Percentiles rank a stretch among this genome's conserved stretches.
phyloP scores from a whole-genome alignment of 2,329 filamentous ascomycete genomes.

The Xylariales sp. region DNA sequence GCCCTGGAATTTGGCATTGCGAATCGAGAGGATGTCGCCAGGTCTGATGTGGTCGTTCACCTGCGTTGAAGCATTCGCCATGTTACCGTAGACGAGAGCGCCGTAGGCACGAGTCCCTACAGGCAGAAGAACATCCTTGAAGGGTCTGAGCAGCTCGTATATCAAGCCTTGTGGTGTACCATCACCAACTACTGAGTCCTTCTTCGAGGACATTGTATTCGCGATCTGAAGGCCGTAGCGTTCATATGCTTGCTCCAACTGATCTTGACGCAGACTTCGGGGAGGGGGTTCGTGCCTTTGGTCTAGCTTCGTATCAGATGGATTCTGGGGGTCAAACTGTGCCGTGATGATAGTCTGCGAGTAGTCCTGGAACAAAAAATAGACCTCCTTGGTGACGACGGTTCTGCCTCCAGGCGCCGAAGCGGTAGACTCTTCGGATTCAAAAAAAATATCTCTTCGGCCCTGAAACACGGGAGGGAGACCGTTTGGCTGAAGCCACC shows the following conservation, averaged over 20 bases:
- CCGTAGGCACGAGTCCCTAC: constrained; percentile 89
- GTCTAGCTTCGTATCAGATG: constrained; percentile 68
- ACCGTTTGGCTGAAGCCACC: constrained; percentile 81
- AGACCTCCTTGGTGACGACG: constrained; percentile 72
- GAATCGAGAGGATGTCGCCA: constrained; percentile 87
- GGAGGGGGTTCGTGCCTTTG: constrained; percentile 86
- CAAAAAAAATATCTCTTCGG: constrained; percentile 76
- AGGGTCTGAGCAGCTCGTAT: constrained; percentile 70
- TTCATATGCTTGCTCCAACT: constrained; percentile 82
- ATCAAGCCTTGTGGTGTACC: constrained; percentile 75
- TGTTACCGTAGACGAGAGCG: constrained; percentile 87
- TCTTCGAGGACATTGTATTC: constrained; percentile 63
- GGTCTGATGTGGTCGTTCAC: constrained; percentile 90
- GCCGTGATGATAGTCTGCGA: constrained; percentile 87
- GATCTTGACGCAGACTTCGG: constrained; percentile 77
- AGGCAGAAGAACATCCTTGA: constrained; percentile 70
- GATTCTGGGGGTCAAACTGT: constrained; percentile 70
- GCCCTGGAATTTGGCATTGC: constrained; percentile 91
- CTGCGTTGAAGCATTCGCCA: constrained; percentile 87
- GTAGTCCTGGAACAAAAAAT: constrained; percentile 91
- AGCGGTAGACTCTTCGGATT: constrained; percentile 73
- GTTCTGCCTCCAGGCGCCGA: constrained; percentile 66
- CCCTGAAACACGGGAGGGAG: constrained; percentile 78
- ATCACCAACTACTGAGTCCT: constrained; percentile 78
- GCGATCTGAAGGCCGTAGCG: constrained; percentile 76